Evolutionary conservation across 345 rosid genomes (phyloP).

Genomic region (Balakata baccata): DNA sequence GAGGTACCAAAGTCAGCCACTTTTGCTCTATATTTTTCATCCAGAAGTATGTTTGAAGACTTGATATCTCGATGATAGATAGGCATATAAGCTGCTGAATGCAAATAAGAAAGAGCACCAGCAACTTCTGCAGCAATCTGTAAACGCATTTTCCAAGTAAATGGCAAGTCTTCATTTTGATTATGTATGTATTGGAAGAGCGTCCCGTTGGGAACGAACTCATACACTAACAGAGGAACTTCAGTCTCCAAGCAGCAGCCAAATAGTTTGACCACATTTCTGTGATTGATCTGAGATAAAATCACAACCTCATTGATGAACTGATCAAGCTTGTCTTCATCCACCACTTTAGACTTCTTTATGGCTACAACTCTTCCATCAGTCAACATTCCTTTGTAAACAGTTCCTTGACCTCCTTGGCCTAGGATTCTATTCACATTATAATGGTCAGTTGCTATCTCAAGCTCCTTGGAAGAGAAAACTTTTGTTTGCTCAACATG

Average conservation of each 20-base stretch:
- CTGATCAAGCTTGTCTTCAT: conserved; percentile 1
- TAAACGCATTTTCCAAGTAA: too few relatives aligned
- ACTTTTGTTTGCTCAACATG: conserved; percentile 5
- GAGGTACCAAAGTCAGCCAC: background rate
- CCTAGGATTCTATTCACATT: background rate
- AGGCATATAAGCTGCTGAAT: background rate
- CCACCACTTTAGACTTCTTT: background rate
- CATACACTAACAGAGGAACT: conserved; percentile 2
- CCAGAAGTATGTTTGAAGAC: conserved; percentile 1
- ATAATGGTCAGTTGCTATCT: conserved; percentile 11
- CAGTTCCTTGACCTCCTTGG: conserved; percentile 18
- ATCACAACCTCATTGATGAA: conserved; percentile 7
- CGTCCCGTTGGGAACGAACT: background rate
- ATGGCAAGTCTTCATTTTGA: too few relatives aligned
- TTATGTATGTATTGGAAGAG: too few relatives aligned
- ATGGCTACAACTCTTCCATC: conserved; percentile 11
- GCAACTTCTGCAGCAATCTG: too few relatives aligned
- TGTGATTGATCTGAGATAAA: conserved; percentile 1
- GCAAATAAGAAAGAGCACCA: background rate
- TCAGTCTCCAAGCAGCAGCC: conserved; percentile 5
- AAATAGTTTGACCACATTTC: conserved; percentile 4
- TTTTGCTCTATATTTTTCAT: background rate
- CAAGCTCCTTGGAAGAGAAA: conserved; percentile 12
- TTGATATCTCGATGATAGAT: conserved; percentile 3
- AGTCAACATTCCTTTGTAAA: conserved; percentile 8